Evolutionary conservation across 257 asterid species (phyloP).

Genomic region (Nemophila menziesii): DNA sequence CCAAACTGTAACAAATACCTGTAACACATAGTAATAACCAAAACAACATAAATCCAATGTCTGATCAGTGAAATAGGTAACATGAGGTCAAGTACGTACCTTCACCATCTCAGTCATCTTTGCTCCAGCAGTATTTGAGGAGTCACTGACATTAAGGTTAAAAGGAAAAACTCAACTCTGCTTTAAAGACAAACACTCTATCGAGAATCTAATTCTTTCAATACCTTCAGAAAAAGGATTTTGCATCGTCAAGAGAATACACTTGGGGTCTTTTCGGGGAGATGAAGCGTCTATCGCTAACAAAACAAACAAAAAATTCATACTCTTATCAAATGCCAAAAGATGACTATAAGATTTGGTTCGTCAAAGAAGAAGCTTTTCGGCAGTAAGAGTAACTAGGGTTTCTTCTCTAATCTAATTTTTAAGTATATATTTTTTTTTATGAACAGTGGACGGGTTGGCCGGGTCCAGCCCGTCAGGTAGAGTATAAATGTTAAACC

Average conservation of each 20-base stretch:
- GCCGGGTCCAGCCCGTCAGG: no score
- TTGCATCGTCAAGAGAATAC: conserved; percentile 42
- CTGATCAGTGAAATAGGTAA: neutral
- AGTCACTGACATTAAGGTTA: conserved; percentile 32
- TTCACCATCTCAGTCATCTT: conserved; percentile 81
- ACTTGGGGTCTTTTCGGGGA: conserved; percentile 77
- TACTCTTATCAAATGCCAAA: no score
- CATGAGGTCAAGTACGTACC: conserved; percentile 25
- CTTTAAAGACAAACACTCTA: neutral
- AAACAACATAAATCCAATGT: no score
- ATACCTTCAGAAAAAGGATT: conserved; percentile 44
- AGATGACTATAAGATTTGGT: no score
- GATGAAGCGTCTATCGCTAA: conserved; percentile 92
- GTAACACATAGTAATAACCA: no score
- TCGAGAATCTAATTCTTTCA: neutral
- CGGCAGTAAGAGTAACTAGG: no score
- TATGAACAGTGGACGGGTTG: no score
- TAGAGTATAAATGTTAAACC: no score
- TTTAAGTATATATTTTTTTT: no score
- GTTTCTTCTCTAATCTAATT: no score
- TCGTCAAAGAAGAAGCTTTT: no score
- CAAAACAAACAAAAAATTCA: conserved; percentile 6
- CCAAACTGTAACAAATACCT: no score
- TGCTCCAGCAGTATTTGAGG: conserved; percentile 72
- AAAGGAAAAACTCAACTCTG: conserved; percentile 15